These are phyloP conservation scores for Penicillium odoratum DNA, from an alignment of 495 filamentous ascomycete genomes.

Conservation along the genomic window DNA sequence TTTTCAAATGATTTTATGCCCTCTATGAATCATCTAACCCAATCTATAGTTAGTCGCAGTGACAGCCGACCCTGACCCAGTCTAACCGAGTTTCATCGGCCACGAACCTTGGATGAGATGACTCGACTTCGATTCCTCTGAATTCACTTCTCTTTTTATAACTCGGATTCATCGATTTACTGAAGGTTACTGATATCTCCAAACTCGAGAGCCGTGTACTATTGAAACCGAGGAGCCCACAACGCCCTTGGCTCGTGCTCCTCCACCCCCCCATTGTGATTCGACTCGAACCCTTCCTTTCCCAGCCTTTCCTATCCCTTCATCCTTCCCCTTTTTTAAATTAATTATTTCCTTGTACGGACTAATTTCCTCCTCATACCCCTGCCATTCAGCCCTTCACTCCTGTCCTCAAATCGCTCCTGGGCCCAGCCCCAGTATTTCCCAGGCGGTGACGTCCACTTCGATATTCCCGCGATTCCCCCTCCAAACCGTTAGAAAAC, in stretches of 20 bases:
- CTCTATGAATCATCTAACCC: background rate
- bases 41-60: constrained; percentile 1
- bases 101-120: constrained; percentile 12
- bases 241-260: constrained; percentile 19
- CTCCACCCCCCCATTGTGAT: constrained; percentile 4
- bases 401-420: constrained; percentile 7
- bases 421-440: constrained; percentile 44
- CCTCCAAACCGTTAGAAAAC: background rate
- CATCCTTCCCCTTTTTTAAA: constrained; percentile 4
- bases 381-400: constrained; percentile 4
- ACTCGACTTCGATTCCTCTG: background rate
- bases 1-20: background rate
- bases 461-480: constrained; percentile 21
- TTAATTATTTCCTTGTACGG: background rate
- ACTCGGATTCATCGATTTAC: background rate
- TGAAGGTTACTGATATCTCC: background rate
- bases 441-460: constrained; percentile 37
- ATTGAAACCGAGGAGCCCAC: constrained; percentile 1
- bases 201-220: background rate
- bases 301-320: constrained; percentile 14
- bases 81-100: constrained; percentile 11
- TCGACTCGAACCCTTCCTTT: constrained; percentile 5
- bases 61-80: constrained; percentile 3
- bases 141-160: background rate
- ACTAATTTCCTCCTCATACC: background rate